phyloP scores from a whole-genome alignment of 495 filamentous ascomycete species.

The Talaromyces trachyspermus region DNA sequence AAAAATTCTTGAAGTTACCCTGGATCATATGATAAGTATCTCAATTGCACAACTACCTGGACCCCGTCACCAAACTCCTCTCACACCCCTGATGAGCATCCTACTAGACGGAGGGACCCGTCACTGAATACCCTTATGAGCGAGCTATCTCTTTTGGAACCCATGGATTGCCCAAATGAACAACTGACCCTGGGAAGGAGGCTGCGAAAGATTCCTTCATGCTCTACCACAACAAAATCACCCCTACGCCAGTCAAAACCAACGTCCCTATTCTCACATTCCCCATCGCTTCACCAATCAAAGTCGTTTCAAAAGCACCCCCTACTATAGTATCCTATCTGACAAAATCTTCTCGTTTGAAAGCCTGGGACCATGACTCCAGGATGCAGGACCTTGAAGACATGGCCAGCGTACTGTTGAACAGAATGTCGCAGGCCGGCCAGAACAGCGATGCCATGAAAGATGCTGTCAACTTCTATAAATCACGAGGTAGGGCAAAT shows the following conservation, averaged over 20 bases:
- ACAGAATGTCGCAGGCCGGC: constrained; percentile 53
- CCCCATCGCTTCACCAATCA: constrained; percentile 21
- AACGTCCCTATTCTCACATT: constrained; percentile 17
- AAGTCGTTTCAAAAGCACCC: constrained; percentile 27
- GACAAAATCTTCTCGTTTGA: constrained; percentile 62
- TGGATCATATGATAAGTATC: constrained; percentile 18
- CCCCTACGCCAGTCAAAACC: constrained; percentile 11
- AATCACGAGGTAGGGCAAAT: constrained; percentile 59
- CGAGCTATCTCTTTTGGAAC: constrained; percentile 11
- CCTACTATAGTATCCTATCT: constrained; percentile 46
- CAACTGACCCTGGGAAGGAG: constrained; percentile 10
- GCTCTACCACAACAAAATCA: constrained; percentile 27
- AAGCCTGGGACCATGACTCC: constrained; percentile 60
- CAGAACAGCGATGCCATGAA: constrained; percentile 56
- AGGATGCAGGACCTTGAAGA: constrained; percentile 59
- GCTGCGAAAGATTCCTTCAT: constrained; percentile 18
- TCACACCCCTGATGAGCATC: not conserved
- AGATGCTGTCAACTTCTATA: constrained; percentile 61
- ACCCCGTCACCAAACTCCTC: constrained; percentile 6
- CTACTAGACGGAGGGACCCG: not conserved
- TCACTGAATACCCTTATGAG: constrained; percentile 3
- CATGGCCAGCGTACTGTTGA: constrained; percentile 51
- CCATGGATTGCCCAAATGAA: constrained; percentile 11
- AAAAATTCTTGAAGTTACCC: constrained; percentile 17
- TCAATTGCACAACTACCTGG: constrained; percentile 10